Evolutionary conservation across 768 basidiomycete species (phyloP).

Genomic region (Boletus rubescentipes): DNA sequence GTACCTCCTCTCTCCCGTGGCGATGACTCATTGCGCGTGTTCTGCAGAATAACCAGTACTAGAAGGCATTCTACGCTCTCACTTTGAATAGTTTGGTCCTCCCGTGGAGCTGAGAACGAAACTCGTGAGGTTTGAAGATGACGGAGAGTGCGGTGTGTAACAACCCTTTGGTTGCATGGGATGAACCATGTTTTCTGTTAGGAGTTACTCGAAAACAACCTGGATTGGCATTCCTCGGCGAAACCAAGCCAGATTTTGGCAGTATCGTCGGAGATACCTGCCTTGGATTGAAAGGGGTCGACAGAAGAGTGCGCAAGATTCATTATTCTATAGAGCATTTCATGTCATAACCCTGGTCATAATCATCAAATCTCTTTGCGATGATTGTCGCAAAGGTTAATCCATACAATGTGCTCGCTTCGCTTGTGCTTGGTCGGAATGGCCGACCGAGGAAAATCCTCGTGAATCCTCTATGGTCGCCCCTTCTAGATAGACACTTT

Average conservation of each 20-base stretch:
- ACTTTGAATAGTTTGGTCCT: slow-evolving; percentile 23
- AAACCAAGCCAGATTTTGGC: slow-evolving; percentile 31
- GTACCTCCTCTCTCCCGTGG: neutral
- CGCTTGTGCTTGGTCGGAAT: too few relatives aligned
- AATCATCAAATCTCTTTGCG: too few relatives aligned
- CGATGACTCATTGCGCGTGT: neutral
- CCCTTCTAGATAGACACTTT: neutral
- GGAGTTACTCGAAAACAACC: slow-evolving; percentile 39
- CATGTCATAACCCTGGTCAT: too few relatives aligned
- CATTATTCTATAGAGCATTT: too few relatives aligned
- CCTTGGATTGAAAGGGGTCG: slow-evolving; percentile 29
- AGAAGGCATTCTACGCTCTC: slow-evolving; percentile 29
- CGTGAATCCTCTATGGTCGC: too few relatives aligned
- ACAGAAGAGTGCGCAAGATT: slow-evolving; percentile 19
- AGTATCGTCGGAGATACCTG: slow-evolving; percentile 39
- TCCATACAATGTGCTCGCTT: too few relatives aligned
- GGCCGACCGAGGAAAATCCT: too few relatives aligned
- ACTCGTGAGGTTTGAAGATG: slow-evolving; percentile 42
- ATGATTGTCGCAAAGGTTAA: too few relatives aligned
- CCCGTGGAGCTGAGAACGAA: slow-evolving; percentile 46
- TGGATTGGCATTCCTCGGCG: slow-evolving; percentile 42
- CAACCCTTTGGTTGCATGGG: neutral
- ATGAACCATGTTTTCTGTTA: slow-evolving; percentile 3
- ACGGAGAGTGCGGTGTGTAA: slow-evolving; percentile 26
- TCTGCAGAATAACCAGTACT: slow-evolving; percentile 15